phyloP scores from a whole-genome alignment of 2,329 filamentous ascomycete genomes.

The Geosmithia putterillii region DNA sequence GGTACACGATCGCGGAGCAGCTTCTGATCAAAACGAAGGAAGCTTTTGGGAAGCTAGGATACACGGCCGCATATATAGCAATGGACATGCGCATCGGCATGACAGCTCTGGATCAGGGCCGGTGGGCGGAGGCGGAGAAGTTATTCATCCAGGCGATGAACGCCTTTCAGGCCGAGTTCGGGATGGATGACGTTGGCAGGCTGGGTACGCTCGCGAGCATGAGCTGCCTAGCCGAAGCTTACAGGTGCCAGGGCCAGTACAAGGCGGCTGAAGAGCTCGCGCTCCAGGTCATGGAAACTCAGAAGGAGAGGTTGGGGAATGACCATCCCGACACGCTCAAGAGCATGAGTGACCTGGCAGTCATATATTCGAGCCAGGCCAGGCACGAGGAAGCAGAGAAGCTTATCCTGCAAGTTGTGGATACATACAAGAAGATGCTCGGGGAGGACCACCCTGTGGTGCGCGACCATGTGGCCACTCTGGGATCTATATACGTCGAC shows the following conservation, averaged over 20 bases:
- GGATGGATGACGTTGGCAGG: neutral
- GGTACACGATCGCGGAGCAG: too few relatives aligned
- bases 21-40: too few relatives aligned
- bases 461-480: too few relatives aligned
- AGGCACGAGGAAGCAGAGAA: neutral
- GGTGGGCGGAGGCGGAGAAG: neutral
- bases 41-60: neutral
- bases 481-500: too few relatives aligned
- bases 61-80: too few relatives aligned
- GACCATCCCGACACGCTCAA: conserved; percentile 4
- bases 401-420: neutral
- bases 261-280: neutral
- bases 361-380: neutral
- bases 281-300: neutral
- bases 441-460: neutral
- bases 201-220: neutral
- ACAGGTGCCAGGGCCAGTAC: neutral
- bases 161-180: neutral
- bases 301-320: conserved; percentile 3
- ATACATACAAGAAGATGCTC: neutral
- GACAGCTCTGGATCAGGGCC: neutral
- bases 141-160: neutral
- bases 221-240: neutral
- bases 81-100: neutral
- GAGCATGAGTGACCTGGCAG: neutral